Evolutionary conservation across 129 eudicot species (phyloP).

Genomic region (Smallanthus sonchifolius): DNA sequence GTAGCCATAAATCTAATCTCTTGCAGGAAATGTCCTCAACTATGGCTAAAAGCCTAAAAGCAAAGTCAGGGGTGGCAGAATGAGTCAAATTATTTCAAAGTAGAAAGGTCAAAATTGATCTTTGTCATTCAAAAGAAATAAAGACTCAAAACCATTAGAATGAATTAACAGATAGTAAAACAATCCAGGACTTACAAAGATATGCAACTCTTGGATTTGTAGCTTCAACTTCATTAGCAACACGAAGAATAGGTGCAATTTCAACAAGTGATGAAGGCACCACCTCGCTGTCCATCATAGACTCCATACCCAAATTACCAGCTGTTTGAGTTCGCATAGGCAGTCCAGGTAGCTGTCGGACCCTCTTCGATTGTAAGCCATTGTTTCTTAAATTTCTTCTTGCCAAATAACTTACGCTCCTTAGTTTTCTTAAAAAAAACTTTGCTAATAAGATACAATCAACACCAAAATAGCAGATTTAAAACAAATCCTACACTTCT

Average conservation of each 20-base stretch:
- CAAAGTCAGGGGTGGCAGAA: background rate
- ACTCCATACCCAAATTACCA: conserved; percentile 60
- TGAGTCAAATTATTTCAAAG: background rate
- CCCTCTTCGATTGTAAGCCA: conserved; percentile 71
- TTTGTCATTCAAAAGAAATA: background rate
- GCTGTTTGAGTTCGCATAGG: conserved; percentile 64
- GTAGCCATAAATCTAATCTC: too few relatives aligned
- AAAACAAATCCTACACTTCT: too few relatives aligned
- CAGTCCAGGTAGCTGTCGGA: conserved; percentile 57
- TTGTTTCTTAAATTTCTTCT: conserved; percentile 18
- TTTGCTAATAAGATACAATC: background rate
- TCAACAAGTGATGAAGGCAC: conserved; percentile 82
- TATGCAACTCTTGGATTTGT: conserved; percentile 79
- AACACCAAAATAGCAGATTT: background rate
- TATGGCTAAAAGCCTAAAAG: background rate
- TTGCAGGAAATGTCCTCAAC: too few relatives aligned
- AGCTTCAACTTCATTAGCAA: conserved; percentile 87
- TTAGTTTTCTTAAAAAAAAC: background rate
- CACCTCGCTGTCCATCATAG: conserved; percentile 94
- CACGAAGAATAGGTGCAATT: conserved; percentile 94
- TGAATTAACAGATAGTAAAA: background rate
- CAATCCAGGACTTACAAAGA: conserved; percentile 53
- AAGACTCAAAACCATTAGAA: background rate
- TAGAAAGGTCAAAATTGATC: background rate
- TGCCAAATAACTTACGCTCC: background rate